Evolutionary conservation across 2,329 filamentous ascomycete species (phyloP), one percentile per base, ranked within the genome.

Genomic region (Botrytis galanthina): DNA sequence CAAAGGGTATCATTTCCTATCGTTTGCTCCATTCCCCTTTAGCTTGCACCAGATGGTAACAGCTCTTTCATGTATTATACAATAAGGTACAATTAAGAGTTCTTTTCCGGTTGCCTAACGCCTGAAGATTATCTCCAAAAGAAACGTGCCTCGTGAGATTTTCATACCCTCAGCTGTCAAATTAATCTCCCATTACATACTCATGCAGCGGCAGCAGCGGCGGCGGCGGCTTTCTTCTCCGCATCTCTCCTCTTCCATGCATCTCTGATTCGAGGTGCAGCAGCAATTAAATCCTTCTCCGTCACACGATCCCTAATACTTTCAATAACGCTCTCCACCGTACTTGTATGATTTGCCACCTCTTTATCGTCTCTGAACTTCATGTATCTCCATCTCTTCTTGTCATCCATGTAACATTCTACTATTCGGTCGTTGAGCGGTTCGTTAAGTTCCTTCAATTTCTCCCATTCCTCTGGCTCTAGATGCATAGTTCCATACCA

Each of bases 311-410:
- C 94, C 75, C 90, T 87, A 78, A 99, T 98, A 82, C 93, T 97
- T 76, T 95, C 91, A 74, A 98, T 87, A 6, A 99, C 96, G 81
- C 92, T 97, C 39, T 90, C 86, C 1, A 98, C 93, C 0, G 93
- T 95, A 29, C 86, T 90, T 74, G 93, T 91, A 82, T 98, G 95
- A 80, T 99, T 99, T 0, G 93, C 94, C 77, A 97, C 92, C 42
- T 86, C 85, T 84, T 99, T 99, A 83, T 99, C 96, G 79, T 98
- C 95, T 70, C 96, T 88, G 82, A 98, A 95, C 44, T 95, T 90
- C 78, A 96, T 91, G 81, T 93, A 93, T 73, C 94, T 90, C 96
- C 96, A 99, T 35, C 91, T 86, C 29, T 88, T 88, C 73, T 90
- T 82, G 2, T 89, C 85, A 80, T 97, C 94, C 83, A 94, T 90